Conservation (phyloP, 2,329 filamentous ascomycete genomes). For the Nemania abortiva region DNA sequence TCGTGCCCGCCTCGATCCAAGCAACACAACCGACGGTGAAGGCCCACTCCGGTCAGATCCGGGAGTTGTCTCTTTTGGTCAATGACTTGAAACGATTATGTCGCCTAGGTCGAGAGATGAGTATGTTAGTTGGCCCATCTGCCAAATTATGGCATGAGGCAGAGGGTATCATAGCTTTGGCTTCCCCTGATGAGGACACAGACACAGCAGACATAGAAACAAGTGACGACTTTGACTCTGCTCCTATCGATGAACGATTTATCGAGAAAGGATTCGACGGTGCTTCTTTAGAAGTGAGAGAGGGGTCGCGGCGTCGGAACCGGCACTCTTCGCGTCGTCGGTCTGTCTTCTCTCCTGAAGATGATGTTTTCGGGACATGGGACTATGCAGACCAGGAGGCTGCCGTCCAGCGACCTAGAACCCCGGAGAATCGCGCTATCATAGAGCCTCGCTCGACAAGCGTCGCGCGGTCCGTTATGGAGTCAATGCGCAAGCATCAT, state of each 20-base stretch:
- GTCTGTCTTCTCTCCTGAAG: slow-evolving; percentile 74
- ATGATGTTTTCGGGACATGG: slow-evolving; percentile 73
- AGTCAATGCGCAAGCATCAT: slow-evolving; percentile 70
- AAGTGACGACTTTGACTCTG: slow-evolving; percentile 57
- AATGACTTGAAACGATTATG: slow-evolving; percentile 85
- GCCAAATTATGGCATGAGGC: slow-evolving; percentile 80
- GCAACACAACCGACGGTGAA: slow-evolving; percentile 85
- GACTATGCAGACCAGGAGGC: slow-evolving; percentile 56
- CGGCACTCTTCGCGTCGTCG: slow-evolving; percentile 65
- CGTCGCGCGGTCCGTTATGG: slow-evolving; percentile 72
- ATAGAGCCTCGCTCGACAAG: slow-evolving; percentile 58
- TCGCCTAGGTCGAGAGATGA: slow-evolving; percentile 75
- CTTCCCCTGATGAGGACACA: slow-evolving; percentile 72
- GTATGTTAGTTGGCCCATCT: slow-evolving; percentile 71
- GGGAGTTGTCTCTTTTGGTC: slow-evolving; percentile 83
- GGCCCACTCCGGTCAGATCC: slow-evolving; percentile 84
- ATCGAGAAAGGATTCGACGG: slow-evolving; percentile 63
- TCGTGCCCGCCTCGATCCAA: slow-evolving; percentile 83
- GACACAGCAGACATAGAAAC: slow-evolving; percentile 53
- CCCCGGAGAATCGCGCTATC: slow-evolving; percentile 56
- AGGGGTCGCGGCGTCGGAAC: slow-evolving; percentile 59
- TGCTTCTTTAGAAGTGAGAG: slow-evolving; percentile 57
- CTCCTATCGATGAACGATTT: slow-evolving; percentile 59
- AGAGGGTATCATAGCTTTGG: slow-evolving; percentile 88
- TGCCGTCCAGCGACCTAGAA: slow-evolving; percentile 54